Evolutionary conservation across 306 rosid species (phyloP).

Genomic region (Trichosanthes cucumerina): DNA sequence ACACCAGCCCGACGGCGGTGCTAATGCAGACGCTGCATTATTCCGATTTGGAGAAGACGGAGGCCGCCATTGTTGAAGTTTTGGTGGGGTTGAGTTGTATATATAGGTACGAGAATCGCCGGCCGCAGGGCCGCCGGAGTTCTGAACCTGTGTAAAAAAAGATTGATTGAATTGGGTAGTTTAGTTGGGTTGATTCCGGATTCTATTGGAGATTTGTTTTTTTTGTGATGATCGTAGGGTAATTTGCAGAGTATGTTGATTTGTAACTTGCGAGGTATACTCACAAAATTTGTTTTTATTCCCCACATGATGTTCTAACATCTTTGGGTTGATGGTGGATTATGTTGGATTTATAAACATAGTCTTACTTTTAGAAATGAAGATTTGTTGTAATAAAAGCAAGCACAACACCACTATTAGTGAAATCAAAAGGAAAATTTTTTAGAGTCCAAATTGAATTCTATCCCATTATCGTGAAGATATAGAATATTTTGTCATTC

Average conservation of each 20-base stretch:
- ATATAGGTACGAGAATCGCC: constrained; percentile 27
- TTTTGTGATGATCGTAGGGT: not conserved
- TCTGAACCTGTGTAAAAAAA: not conserved
- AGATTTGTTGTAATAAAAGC: too few species aligned
- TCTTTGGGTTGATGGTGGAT: too few species aligned
- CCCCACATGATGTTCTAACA: too few species aligned
- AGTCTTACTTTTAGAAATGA: too few species aligned
- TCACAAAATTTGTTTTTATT: too few species aligned
- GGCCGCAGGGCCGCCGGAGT: not conserved
- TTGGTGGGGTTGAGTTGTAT: constrained; percentile 54
- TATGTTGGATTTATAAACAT: too few species aligned
- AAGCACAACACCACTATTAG: too few species aligned
- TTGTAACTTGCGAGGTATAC: too few species aligned
- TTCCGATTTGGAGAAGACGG: constrained; percentile 63
- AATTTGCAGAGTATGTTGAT: not conserved
- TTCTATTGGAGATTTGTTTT: not conserved
- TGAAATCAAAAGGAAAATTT: too few species aligned
- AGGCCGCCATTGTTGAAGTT: constrained; percentile 48
- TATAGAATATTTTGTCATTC: too few species aligned
- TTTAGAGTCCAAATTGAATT: too few species aligned
- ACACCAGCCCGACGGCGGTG: constrained; percentile 25
- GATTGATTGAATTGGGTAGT: not conserved
- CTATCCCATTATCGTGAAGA: too few species aligned
- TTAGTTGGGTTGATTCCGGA: not conserved
- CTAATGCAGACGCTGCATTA: constrained; percentile 65